Evolutionary conservation across 2,329 filamentous ascomycete genomes (phyloP).

Genomic region (Aspergillus ibericus): DNA sequence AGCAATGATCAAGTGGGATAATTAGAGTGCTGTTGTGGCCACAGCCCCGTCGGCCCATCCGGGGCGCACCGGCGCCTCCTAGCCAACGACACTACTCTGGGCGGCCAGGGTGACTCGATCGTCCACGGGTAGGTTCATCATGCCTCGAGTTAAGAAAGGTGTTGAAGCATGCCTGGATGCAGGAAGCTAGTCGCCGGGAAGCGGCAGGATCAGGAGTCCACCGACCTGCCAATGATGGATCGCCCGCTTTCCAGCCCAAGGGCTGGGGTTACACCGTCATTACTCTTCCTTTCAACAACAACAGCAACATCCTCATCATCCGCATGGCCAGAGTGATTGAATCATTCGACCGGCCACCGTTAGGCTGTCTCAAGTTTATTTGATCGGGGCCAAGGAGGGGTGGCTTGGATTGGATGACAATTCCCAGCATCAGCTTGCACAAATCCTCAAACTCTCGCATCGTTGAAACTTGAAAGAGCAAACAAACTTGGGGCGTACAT

Average conservation of each 20-base stretch:
- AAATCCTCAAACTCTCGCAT: not conserved
- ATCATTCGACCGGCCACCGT: slow-evolving; percentile 30
- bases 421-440: slow-evolving; percentile 12
- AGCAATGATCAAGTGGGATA: not conserved
- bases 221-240: slow-evolving; percentile 17
- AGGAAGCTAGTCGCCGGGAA: slow-evolving; percentile 17
- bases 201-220: slow-evolving; percentile 18
- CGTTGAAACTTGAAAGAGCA: not conserved
- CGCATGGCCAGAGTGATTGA: slow-evolving; percentile 4
- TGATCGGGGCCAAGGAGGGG: slow-evolving; percentile 22
- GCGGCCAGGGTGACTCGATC: slow-evolving; percentile 11
- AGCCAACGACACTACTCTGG: slow-evolving; percentile 8
- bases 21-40: slow-evolving; percentile 6
- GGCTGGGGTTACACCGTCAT: slow-evolving; percentile 23
- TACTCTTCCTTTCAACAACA: not conserved
- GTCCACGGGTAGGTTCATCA: slow-evolving; percentile 8
- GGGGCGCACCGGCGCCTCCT: slow-evolving; percentile 10
- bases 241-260: slow-evolving; percentile 14
- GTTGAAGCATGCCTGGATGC: slow-evolving; percentile 13
- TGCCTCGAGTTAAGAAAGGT: not conserved
- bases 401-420: slow-evolving; percentile 8
- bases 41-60: slow-evolving; percentile 13
- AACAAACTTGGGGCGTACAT: not conserved
- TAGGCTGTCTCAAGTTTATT: slow-evolving; percentile 46
- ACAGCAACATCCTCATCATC: not conserved